Percentiles rank a stretch among this genome's conserved stretches.
phyloP scores from a whole-genome alignment of 2,329 filamentous ascomycete genomes.

The Ceratocystis destructans region DNA sequence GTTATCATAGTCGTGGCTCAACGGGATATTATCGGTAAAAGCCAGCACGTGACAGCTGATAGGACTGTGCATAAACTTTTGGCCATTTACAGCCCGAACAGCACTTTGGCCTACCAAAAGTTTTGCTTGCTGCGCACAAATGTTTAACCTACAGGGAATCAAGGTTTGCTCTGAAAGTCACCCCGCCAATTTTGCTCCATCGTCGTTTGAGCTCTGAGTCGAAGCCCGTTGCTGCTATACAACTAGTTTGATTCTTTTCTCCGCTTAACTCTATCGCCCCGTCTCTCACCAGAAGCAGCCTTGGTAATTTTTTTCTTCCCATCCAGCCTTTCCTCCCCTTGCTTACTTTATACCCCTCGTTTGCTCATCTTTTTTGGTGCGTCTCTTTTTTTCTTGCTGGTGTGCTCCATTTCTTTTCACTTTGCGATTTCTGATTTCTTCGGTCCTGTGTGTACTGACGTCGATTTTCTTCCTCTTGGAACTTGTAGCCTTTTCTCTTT shows the following conservation, averaged over 20 bases:
- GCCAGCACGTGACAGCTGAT: slow-evolving; percentile 5
- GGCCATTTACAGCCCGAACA: background rate
- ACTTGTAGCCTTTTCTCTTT: slow-evolving; percentile 17
- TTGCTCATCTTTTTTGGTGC: slow-evolving; percentile 11
- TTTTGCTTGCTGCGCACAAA: slow-evolving; percentile 11
- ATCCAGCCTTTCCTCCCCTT: background rate
- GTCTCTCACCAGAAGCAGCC: slow-evolving; percentile 12
- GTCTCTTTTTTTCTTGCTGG: background rate
- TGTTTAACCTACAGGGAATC: slow-evolving; percentile 7
- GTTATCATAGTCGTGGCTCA: background rate
- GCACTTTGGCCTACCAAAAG: slow-evolving; percentile 3
- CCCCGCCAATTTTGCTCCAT: slow-evolving; percentile 14
- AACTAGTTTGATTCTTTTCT: slow-evolving; percentile 6
- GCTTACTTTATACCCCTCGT: slow-evolving; percentile 9
- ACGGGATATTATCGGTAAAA: background rate
- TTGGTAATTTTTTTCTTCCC: slow-evolving; percentile 15
- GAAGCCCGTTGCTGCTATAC: slow-evolving; percentile 8
- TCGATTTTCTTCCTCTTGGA: slow-evolving; percentile 22
- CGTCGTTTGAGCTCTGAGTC: slow-evolving; percentile 12
- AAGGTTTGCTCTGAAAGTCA: background rate
- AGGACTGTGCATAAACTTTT: background rate
- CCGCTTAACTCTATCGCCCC: slow-evolving; percentile 11
- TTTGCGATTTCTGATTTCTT: slow-evolving; percentile 21
- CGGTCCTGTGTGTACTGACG: slow-evolving; percentile 23
- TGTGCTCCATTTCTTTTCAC: slow-evolving; percentile 20